phyloP scores from a whole-genome alignment of 2,329 filamentous ascomycete species.

The Claviceps purpurea region DNA sequence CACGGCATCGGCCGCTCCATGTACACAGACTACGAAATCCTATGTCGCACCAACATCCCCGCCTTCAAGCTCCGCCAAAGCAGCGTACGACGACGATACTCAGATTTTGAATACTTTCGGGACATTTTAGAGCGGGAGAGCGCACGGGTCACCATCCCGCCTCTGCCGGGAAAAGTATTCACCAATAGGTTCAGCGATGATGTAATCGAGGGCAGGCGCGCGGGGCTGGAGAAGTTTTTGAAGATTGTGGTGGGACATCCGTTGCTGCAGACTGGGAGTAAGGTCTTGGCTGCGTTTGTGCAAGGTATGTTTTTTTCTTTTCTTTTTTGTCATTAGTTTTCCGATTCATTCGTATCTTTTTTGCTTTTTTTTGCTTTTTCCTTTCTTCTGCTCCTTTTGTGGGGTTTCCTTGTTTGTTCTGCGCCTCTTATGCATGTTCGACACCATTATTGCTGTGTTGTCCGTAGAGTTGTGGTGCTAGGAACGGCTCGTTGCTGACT shows the following conservation, averaged over 20 bases:
- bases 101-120: slow-evolving; percentile 96
- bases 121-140: slow-evolving; percentile 95
- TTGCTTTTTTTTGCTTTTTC: neutral
- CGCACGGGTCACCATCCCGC: slow-evolving; percentile 88
- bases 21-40: slow-evolving; percentile 98
- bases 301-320: slow-evolving; percentile 48
- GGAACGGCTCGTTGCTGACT: neutral
- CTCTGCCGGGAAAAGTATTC: slow-evolving; percentile 92
- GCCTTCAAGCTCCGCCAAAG: slow-evolving; percentile 92
- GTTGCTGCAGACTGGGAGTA: slow-evolving; percentile 90
- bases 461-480: neutral
- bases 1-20: slow-evolving; percentile 89
- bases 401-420: too few relatives aligned
- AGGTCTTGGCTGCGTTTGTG: slow-evolving; percentile 90
- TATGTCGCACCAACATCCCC: slow-evolving; percentile 96
- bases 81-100: slow-evolving; percentile 84
- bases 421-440: neutral
- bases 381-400: neutral
- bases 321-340: neutral
- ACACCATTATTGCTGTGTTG: neutral
- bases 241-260: slow-evolving; percentile 97
- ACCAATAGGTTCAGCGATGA: slow-evolving; percentile 97
- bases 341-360: too few relatives aligned
- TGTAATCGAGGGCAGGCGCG: slow-evolving; percentile 87
- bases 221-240: slow-evolving; percentile 86